Percentiles rank a stretch among this genome's conserved stretches.
Conservation (phyloP, 23 red algal genomes). For the Porphyridium purpureum region DNA sequence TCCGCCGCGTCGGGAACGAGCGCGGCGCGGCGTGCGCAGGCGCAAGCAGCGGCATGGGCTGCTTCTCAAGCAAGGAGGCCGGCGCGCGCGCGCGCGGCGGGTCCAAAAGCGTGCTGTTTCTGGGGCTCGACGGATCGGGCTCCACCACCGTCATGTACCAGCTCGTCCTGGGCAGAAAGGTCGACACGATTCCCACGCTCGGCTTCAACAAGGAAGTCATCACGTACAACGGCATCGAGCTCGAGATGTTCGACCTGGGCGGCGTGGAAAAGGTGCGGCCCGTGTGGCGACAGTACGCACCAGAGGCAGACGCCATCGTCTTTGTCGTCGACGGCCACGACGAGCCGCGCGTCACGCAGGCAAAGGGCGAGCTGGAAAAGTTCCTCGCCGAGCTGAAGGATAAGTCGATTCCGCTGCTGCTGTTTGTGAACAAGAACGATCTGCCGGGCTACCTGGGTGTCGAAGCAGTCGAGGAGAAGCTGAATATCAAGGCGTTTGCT, state of each 20-base stretch:
- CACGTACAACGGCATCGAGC: slow-evolving; percentile 26
- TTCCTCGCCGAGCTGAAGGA: slow-evolving; percentile 12
- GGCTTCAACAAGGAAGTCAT: slow-evolving; percentile 71
- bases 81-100: slow-evolving; percentile 4
- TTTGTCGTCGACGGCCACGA: slow-evolving; percentile 70
- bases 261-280: slow-evolving; percentile 76
- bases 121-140: slow-evolving; percentile 73
- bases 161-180: slow-evolving; percentile 39
- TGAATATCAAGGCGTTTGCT: slow-evolving; percentile 19
- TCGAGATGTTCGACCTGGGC: slow-evolving; percentile 65
- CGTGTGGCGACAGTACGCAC: slow-evolving; percentile 50
- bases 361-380: slow-evolving; percentile 39
- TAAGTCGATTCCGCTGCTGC: slow-evolving; percentile 24
- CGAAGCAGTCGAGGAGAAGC: slow-evolving; percentile 25
- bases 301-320: slow-evolving; percentile 51
- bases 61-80: slow-evolving; percentile 4
- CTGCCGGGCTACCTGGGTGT: slow-evolving; percentile 4
- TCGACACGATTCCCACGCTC: slow-evolving; percentile 83
- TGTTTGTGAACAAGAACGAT: slow-evolving; percentile 89
- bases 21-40: too few species aligned
- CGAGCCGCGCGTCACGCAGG: slow-evolving; percentile 17
- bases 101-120: slow-evolving; percentile 39
- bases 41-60: slow-evolving; percentile 8
- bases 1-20: too few species aligned
- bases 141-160: slow-evolving; percentile 81